These are phyloP conservation scores for Aphanomyces astaci DNA, from an alignment of 352 stramenopile genomes.

Conservation along the genomic window DNA sequence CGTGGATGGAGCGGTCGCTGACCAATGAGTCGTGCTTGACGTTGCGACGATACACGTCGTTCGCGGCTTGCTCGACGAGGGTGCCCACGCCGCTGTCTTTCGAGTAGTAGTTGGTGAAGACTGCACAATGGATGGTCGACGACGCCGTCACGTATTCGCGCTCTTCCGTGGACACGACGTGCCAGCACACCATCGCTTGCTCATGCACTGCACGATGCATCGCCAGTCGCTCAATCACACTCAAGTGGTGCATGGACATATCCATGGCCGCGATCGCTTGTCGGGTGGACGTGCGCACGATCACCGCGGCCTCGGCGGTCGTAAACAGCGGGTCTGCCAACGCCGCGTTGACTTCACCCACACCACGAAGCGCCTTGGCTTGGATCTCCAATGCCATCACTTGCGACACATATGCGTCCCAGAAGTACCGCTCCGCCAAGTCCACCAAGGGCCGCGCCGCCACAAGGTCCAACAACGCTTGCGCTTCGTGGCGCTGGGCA, in stretches of 20 bases:
- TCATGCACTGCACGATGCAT: constrained; percentile 41
- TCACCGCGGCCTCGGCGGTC: constrained; percentile 27
- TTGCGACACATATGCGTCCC: constrained; percentile 45
- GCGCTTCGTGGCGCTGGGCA: constrained; percentile 27
- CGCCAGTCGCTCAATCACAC: constrained; percentile 4
- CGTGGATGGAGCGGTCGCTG: not conserved
- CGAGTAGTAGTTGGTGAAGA: constrained; percentile 6
- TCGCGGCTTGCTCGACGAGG: not conserved
- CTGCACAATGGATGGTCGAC: not conserved
- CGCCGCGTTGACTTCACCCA: constrained; percentile 12
- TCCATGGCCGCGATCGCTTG: constrained; percentile 26
- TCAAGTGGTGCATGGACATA: not conserved
- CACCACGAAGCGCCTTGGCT: constrained; percentile 29
- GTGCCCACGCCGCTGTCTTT: not conserved
- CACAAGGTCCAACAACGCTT: constrained; percentile 1
- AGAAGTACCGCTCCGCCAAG: constrained; percentile 48
- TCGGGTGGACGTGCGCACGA: constrained; percentile 33
- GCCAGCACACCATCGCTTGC: constrained; percentile 39
- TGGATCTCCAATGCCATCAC: constrained; percentile 45
- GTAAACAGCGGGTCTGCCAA: constrained; percentile 23
- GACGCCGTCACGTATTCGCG: constrained; percentile 16
- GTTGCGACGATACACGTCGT: not conserved
- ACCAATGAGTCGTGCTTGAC: not conserved
- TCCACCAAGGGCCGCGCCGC: constrained; percentile 35
- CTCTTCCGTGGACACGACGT: constrained; percentile 37